These are phyloP conservation scores for Ophiostoma ulmi DNA, from an alignment of 2,329 filamentous ascomycete genomes.

Conservation along the genomic window DNA sequence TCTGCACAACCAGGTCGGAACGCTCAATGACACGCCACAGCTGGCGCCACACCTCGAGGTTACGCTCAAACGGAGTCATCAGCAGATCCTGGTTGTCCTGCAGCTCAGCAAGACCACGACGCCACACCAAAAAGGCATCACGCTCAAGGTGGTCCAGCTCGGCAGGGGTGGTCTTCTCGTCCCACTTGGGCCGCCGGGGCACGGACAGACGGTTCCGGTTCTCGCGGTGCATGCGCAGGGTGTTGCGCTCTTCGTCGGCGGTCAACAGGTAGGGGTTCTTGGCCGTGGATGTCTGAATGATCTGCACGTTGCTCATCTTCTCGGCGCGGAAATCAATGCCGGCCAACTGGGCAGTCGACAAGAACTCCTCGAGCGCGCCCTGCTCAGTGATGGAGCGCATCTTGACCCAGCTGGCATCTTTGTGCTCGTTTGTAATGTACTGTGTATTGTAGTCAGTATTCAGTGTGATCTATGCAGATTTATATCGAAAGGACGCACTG, in stretches of 20 bases:
- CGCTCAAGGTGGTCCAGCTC: constrained; percentile 76
- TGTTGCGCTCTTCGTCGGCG: constrained; percentile 71
- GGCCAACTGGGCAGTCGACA: constrained; percentile 92
- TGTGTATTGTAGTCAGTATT: constrained; percentile 37
- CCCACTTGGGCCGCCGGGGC: constrained; percentile 84
- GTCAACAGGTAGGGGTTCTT: constrained; percentile 92
- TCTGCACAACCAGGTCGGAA: constrained; percentile 92
- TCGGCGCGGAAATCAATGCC: constrained; percentile 98
- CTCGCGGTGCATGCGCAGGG: constrained; percentile 74
- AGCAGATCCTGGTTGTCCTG: constrained; percentile 91
- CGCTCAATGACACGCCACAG: constrained; percentile 97
- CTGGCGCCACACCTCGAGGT: constrained; percentile 96
- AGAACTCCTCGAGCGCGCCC: constrained; percentile 90
- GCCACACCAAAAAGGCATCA: constrained; percentile 79
- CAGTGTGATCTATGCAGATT: background rate
- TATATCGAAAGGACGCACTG: constrained; percentile 40
- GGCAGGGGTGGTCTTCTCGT: constrained; percentile 73
- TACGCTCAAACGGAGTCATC: constrained; percentile 97
- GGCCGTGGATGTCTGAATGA: constrained; percentile 85
- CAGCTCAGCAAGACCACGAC: constrained; percentile 82
- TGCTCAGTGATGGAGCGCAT: constrained; percentile 99
- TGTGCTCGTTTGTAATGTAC: constrained; percentile 85
- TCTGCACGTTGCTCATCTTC: constrained; percentile 98
- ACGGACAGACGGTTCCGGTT: constrained; percentile 79
- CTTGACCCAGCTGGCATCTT: constrained; percentile 96